These are phyloP conservation scores for Allium fistulosum DNA, from an alignment of 106 monocot genomes.

Conservation along the genomic window DNA sequence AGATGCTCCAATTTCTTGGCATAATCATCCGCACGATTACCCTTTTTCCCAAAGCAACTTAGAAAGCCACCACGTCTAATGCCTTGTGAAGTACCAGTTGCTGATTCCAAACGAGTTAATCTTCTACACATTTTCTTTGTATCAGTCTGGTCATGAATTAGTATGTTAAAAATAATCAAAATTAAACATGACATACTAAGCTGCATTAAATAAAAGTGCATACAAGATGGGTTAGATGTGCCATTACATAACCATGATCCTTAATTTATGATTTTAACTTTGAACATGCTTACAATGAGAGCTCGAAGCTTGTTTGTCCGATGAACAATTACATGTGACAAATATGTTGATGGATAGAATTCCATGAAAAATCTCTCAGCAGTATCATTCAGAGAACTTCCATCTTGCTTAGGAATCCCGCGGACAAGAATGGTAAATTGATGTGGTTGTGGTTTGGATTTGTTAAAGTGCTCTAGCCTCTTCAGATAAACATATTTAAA, in stretches of 20 bases:
- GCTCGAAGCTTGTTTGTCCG: slow-evolving; percentile 69
- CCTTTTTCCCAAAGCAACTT: slow-evolving; percentile 35
- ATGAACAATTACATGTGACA: slow-evolving; percentile 62
- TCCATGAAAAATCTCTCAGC: slow-evolving; percentile 80
- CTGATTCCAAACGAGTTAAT: slow-evolving; percentile 47
- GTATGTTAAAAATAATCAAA: slow-evolving; percentile 2
- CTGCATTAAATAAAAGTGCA: no score
- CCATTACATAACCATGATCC: neutral
- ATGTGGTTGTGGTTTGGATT: slow-evolving; percentile 61
- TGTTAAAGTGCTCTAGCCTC: slow-evolving; percentile 61
- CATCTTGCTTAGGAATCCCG: slow-evolving; percentile 52
- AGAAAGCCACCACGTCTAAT: slow-evolving; percentile 25
- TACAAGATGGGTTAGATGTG: neutral
- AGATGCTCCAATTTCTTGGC: slow-evolving; percentile 67
- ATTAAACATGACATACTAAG: neutral
- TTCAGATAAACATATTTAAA: slow-evolving; percentile 59
- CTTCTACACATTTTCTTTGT: slow-evolving; percentile 54
- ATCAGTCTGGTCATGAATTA: slow-evolving; percentile 38
- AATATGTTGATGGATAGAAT: slow-evolving; percentile 69
- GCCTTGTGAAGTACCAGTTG: slow-evolving; percentile 17
- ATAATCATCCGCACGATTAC: slow-evolving; percentile 28
- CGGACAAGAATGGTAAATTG: slow-evolving; percentile 87
- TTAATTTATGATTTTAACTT: neutral
- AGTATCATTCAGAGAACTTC: slow-evolving; percentile 39
- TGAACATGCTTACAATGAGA: slow-evolving; percentile 59